Evolutionary conservation across 805 yeast genomes (phyloP).

Genomic region (Tetrapisispora taiwanensis): DNA sequence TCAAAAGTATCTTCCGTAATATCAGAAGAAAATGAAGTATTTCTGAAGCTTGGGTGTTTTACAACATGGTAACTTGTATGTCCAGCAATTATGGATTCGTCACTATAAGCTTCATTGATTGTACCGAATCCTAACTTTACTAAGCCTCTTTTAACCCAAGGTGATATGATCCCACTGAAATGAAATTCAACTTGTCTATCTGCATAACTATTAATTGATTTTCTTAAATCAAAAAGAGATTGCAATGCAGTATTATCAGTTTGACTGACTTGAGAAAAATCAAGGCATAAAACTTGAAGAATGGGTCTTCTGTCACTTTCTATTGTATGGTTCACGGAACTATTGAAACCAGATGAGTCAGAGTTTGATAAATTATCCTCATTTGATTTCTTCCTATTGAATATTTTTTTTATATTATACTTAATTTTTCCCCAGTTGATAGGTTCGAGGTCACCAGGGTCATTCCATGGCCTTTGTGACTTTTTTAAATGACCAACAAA

Average conservation of each 20-base stretch:
- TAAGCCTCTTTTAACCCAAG: constrained; percentile 79
- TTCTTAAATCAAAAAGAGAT: constrained; percentile 62
- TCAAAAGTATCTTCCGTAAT: background rate
- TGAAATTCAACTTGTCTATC: constrained; percentile 83
- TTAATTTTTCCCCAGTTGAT: constrained; percentile 19
- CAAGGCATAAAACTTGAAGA: constrained; percentile 64
- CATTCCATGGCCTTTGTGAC: constrained; percentile 81
- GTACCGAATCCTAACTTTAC: constrained; percentile 71
- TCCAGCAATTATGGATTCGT: constrained; percentile 26
- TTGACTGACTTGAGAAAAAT: constrained; percentile 66
- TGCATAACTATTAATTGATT: constrained; percentile 61
- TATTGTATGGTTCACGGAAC: too few species aligned
- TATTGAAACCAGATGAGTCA: background rate
- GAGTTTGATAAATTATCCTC: background rate
- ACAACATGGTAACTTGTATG: constrained; percentile 26
- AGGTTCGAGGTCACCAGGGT: constrained; percentile 53
- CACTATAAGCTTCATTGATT: constrained; percentile 32
- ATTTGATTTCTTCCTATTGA: background rate
- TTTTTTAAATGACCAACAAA: constrained; percentile 26
- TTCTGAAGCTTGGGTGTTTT: constrained; percentile 9
- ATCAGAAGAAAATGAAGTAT: background rate
- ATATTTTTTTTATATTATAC: constrained; percentile 6
- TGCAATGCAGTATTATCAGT: constrained; percentile 76
- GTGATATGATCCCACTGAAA: constrained; percentile 72
- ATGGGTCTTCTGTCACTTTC: constrained; percentile 50